Conservation (phyloP, 2,329 filamentous ascomycete species). For the Hypomyces rosellus region DNA sequence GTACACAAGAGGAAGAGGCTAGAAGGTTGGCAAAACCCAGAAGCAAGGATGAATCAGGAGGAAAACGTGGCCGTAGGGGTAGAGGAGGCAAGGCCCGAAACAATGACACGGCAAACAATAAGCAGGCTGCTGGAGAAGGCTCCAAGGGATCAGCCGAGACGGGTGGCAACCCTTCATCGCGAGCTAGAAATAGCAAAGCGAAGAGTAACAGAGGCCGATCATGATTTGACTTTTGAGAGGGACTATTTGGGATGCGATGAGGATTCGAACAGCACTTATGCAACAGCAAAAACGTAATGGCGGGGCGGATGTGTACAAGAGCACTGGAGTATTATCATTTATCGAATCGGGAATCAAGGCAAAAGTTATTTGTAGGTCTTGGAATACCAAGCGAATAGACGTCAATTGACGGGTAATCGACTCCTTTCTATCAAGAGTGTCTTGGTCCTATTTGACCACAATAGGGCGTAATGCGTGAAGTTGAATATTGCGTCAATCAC, state of each 20-base stretch:
- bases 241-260: too few species aligned
- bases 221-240: not conserved
- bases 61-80: slow-evolving; percentile 22
- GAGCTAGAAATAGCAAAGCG: slow-evolving; percentile 10
- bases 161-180: slow-evolving; percentile 5
- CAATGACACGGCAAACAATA: slow-evolving; percentile 9
- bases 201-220: slow-evolving; percentile 5
- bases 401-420: too few species aligned
- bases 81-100: slow-evolving; percentile 24
- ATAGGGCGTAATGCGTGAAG: too few species aligned
- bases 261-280: too few species aligned
- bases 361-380: not conserved
- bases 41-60: slow-evolving; percentile 28
- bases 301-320: too few species aligned
- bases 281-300: too few species aligned
- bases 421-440: too few species aligned
- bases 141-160: slow-evolving; percentile 6
- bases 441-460: too few species aligned
- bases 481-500: too few species aligned
- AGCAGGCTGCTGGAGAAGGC: slow-evolving; percentile 15
- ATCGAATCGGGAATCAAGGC: not conserved
- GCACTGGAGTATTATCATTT: too few species aligned
- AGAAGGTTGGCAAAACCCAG: slow-evolving; percentile 35
- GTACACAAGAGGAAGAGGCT: slow-evolving; percentile 59
- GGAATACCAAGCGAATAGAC: too few species aligned